Percentiles rank a stretch among this genome's conserved stretches.
Conservation (phyloP, 2,329 filamentous ascomycete genomes). For the Amauroascus verrucosus region DNA sequence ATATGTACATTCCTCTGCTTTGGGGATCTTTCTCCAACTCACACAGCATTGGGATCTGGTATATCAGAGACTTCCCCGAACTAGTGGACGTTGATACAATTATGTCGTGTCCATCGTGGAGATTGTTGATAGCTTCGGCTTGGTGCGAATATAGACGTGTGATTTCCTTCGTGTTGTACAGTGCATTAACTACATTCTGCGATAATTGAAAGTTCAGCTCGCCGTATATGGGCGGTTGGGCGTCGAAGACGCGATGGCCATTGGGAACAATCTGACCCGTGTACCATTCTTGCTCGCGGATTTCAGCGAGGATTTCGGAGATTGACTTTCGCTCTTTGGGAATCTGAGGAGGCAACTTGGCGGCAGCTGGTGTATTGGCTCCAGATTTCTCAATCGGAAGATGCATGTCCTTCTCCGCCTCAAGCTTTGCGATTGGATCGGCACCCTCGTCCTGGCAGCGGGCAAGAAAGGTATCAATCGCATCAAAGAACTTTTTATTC, state of each 20-base stretch:
- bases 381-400: slow-evolving; percentile 48
- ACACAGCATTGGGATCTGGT: slow-evolving; percentile 84
- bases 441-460: slow-evolving; percentile 53
- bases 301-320: slow-evolving; percentile 71
- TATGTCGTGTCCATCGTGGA: slow-evolving; percentile 72
- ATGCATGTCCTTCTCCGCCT: slow-evolving; percentile 47
- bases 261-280: slow-evolving; percentile 85
- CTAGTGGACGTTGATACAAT: slow-evolving; percentile 92
- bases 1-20: slow-evolving; percentile 91
- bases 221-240: slow-evolving; percentile 69
- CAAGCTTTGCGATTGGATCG: slow-evolving; percentile 59
- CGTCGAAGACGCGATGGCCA: slow-evolving; percentile 81
- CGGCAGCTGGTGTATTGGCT: slow-evolving; percentile 31
- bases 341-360: slow-evolving; percentile 57
- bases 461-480: slow-evolving; percentile 67
- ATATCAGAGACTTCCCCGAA: slow-evolving; percentile 96
- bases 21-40: slow-evolving; percentile 67
- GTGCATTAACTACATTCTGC: slow-evolving; percentile 84
- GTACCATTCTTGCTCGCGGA: slow-evolving; percentile 79
- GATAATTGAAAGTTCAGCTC: slow-evolving; percentile 78
- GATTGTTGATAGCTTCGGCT: slow-evolving; percentile 79
- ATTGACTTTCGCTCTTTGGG: slow-evolving; percentile 71
- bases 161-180: slow-evolving; percentile 87
- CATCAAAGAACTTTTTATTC: slow-evolving; percentile 69
- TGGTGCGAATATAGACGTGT: slow-evolving; percentile 83